phyloP scores from a whole-genome alignment of 176 grass and related monocot species.

The Thalia dealbata region DNA sequence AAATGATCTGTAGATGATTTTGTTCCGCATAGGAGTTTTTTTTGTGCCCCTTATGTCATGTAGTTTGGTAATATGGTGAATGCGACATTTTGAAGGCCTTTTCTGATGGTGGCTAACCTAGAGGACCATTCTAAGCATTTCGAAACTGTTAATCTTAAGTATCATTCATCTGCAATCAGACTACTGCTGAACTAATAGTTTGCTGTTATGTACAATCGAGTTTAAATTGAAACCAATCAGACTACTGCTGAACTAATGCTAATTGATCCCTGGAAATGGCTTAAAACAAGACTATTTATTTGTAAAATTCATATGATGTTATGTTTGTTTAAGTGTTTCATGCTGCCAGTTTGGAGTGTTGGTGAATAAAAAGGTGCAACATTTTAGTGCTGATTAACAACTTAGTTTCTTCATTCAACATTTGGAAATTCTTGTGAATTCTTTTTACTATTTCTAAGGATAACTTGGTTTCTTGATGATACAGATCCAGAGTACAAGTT shows the following conservation, averaged over 20 bases:
- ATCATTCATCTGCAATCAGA: not conserved
- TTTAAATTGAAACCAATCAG: not conserved
- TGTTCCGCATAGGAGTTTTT: no score
- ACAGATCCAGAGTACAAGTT: constrained; percentile 84
- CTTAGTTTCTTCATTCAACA: not conserved
- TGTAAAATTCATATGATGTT: not conserved
- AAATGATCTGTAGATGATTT: not conserved
- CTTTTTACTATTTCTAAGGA: not conserved
- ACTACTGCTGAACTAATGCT: no score
- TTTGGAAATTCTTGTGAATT: not conserved
- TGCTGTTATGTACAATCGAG: not conserved
- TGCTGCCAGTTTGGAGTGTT: not conserved
- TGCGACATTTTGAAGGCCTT: not conserved
- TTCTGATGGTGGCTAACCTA: not conserved
- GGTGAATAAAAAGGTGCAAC: constrained; percentile 1
- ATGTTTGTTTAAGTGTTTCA: not conserved
- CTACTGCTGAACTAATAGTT: not conserved
- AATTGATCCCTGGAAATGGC: not conserved
- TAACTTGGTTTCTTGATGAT: constrained; percentile 8
- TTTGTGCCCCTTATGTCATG: no score
- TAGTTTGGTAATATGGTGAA: no score
- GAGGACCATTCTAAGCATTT: not conserved
- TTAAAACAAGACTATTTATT: not conserved
- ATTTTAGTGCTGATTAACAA: not conserved
- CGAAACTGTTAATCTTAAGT: not conserved